Evolutionary conservation across 352 stramenopile genomes (phyloP), one percentile per base, ranked within the genome.

Genomic region (Albugo laibachii): DNA sequence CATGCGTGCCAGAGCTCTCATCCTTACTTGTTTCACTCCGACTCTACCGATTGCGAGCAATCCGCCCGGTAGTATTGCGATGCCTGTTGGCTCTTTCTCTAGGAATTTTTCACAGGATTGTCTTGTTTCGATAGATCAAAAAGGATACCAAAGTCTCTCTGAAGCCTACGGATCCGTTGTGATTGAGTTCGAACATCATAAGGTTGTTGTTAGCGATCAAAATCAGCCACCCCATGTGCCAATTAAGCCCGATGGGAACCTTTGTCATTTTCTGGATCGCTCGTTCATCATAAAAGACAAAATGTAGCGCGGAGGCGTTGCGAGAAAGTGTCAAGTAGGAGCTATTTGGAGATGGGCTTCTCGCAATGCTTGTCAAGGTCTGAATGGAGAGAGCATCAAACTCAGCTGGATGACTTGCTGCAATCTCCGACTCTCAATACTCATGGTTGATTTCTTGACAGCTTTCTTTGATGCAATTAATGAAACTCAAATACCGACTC

Each of bases 261-360:
- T 67, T 56, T 0, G 68, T 67, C n/a, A 50, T 66, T 35, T 58
- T 63, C 5, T 55, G 48, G 35, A 87, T 74, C 14, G 60, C 55
- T 49, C 84, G 69, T 19, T 83, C 66, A 41, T 87, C 75, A 45
- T 81, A 85, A 47, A 87, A 87, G 1, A 83, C 41, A 63, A 87
- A 71, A 14, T 59, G 51, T 14, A 80, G 55, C n/a, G 61, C 63
- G 11, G 63, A 47, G 14, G 51, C 40, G 38, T 65, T 74, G 49
- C 56, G 59, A 39, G 61, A 61, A n/a, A 59, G 58, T 47, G 62
- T 66, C 24, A 80, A 73, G 44, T 81, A 72, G 13, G 67, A 43
- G 38, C 65, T 36, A 39, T 61, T 57, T 5, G 64, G 56, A 4
- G 72, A 72, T 5, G 69, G 62, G 0, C 63, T 43, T 43, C 8